Base-by-base conservation (phyloP, 2,329 filamentous ascomycete species). In the Leptoxyphium fumago region DNA sequence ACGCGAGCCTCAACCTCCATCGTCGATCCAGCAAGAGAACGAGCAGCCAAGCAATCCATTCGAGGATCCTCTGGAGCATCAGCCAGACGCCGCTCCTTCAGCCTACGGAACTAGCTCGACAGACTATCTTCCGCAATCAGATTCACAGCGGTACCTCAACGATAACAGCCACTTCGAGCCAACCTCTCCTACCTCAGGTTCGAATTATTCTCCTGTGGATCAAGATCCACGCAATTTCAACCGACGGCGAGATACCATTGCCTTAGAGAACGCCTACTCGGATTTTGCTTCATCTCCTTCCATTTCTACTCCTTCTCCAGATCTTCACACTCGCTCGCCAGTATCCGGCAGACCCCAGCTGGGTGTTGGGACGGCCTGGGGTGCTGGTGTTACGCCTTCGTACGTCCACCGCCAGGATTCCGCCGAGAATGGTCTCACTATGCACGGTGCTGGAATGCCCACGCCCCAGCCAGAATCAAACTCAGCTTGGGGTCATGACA, bases 351-450 rank as follows among this genome's bases (percentile, higher is more conserved):
- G 55, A 4, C 54, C 57, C 4, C 32, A 36, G 9, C 9, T 36
- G 11, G 32, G 32, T 3, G 21, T 7, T 26, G 21, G 21, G 21
- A 36, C 13, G 3, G 15, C 15, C 32, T 36, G 32, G 39, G 57
- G 63, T 14, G 50, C 46, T 17, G 51, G 48, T 13, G 46, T 52
- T 3, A 68, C 65, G 18, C 62, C 63, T 3, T 64, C 60, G 3
- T 70, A 69, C 46, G 49, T 69, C 26, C 61, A 63, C 2, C 53
- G 67, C 38, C 67, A 70, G 52, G 57, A 62, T 47, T 67, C 64
- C 45, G 62, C 65, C 26, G 59, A 54, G 4, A 62, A 66, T 45
- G 62, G 67, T 21, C 39, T 66, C 42, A 69, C 65, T 2, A 71
- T 71, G 68, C 67, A 69, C 44, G 68, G 67, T 8, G 32, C 32